phyloP scores from a whole-genome alignment of 176 grass and related monocot genomes.

The Oryza officinalis region DNA sequence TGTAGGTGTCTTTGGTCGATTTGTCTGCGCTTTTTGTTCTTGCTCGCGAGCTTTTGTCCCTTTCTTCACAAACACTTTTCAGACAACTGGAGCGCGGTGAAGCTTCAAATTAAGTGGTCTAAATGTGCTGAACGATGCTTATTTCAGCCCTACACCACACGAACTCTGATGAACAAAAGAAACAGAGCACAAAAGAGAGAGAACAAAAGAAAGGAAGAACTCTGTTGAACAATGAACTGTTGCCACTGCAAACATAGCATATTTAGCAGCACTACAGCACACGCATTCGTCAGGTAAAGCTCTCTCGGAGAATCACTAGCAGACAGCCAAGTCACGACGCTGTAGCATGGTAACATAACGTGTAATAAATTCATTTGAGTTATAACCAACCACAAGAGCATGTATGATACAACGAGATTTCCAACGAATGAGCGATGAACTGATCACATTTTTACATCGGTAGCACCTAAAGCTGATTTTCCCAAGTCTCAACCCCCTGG shows the following conservation, averaged over 20 bases:
- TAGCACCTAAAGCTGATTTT: neutral
- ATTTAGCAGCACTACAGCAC: neutral
- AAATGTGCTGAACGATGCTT: neutral
- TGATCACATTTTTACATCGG: neutral
- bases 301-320: neutral
- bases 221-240: neutral
- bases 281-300: neutral
- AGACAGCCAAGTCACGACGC: neutral
- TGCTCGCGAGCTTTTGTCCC: constrained; percentile 44
- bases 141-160: too few species aligned
- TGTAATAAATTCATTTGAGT: constrained; percentile 28
- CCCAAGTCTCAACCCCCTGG: constrained; percentile 1
- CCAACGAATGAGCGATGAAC: constrained; percentile 9
- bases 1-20: constrained; percentile 26
- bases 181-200: too few species aligned
- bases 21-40: constrained; percentile 30
- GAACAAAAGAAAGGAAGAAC: too few species aligned
- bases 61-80: constrained; percentile 55
- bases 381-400: neutral
- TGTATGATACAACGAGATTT: constrained; percentile 45
- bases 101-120: neutral
- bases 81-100: neutral
- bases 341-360: neutral
- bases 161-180: too few species aligned
- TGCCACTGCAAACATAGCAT: constrained; percentile 3